These are phyloP conservation scores for Coemansia sp. DNA, from an alignment of 192 early-diverging fungal species.

Conservation along the genomic window DNA sequence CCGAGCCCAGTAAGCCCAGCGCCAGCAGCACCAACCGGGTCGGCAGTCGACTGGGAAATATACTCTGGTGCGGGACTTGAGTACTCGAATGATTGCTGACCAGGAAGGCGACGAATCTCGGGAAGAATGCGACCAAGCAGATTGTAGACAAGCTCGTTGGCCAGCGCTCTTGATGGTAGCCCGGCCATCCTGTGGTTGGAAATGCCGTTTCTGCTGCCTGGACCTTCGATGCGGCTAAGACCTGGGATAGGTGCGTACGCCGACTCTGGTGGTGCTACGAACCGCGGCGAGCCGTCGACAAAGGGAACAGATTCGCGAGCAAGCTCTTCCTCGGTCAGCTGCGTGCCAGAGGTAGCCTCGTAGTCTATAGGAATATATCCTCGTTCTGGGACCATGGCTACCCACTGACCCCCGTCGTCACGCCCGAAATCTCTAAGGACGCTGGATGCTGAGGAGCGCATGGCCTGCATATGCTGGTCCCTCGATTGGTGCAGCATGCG, in stretches of 20 bases:
- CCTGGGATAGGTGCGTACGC: conserved; percentile 30
- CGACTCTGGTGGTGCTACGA: conserved; percentile 8
- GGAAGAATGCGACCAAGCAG: conserved; percentile 28
- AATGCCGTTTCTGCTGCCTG: not conserved
- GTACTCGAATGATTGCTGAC: conserved; percentile 19
- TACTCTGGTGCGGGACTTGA: conserved; percentile 15
- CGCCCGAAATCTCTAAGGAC: conserved; percentile 30
- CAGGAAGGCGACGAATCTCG: conserved; percentile 35
- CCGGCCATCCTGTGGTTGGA: not conserved
- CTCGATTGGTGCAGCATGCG: not conserved
- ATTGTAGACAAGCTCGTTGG: conserved; percentile 41
- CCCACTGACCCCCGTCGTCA: conserved; percentile 36
- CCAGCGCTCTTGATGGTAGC: conserved; percentile 26
- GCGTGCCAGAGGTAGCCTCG: conserved; percentile 11
- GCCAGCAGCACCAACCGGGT: conserved; percentile 20
- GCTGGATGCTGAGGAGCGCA: conserved; percentile 7
- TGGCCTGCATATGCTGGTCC: not conserved
- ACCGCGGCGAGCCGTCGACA: conserved; percentile 3
- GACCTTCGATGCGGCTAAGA: conserved; percentile 3
- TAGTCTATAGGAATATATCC: conserved; percentile 16
- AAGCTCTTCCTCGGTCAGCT: conserved; percentile 24
- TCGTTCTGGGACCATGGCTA: conserved; percentile 1
- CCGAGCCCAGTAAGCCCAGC: conserved; percentile 26
- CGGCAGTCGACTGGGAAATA: conserved; percentile 12
- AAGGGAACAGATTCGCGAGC: conserved; percentile 10